Base-by-base conservation (phyloP, 352 stramenopile species). In the Phytophthora nicotianae region DNA sequence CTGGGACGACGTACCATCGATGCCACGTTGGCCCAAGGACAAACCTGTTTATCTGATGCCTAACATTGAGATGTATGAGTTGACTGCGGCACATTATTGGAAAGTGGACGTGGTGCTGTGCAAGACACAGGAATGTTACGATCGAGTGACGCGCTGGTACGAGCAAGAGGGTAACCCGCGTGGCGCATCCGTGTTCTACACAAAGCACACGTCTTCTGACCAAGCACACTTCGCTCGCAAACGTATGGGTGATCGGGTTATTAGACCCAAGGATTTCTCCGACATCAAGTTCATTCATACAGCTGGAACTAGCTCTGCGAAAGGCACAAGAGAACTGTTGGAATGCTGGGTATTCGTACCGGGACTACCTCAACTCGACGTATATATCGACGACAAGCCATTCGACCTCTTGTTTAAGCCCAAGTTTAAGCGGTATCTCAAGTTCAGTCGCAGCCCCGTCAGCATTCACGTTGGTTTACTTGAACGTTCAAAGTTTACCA, bases 61-160 rank as follows among this genome's bases (percentile, higher is more conserved):
- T 5, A 82, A 82, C 45, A 79, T 82, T 19, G 70, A 88, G 52
- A 90, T 90, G 78, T 69, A 71, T 50, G 71, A 90, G 59, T 49
- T 91, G 14, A 62, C 62, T 9, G 51, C 66, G 1, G 32, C 60
- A 3, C 63, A 89, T 45, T 84, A 86, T 47, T 86, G 81, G 70
- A 56, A 54, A 9, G 72, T 74, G 5, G 71, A 89, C 48, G 71
- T 66, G 2, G 69, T 93, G 37, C 49, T 93, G 0, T 89, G 78
- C 61, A 93, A 93, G 49, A 88, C 77, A 4, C 38, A 62, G 23
- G 62, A 68, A 23, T 87, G 66, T 56, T 79, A 72, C 41, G 51
- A 75, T 9, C 59, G 76, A 50, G 67, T 86, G 17, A 70, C 50
- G 7, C 38, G 24, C 2, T 88, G 78, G 78, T 87, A 81, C 37